Evolutionary conservation across 345 rosid species (phyloP).

Genomic region (Populus davidiana): DNA sequence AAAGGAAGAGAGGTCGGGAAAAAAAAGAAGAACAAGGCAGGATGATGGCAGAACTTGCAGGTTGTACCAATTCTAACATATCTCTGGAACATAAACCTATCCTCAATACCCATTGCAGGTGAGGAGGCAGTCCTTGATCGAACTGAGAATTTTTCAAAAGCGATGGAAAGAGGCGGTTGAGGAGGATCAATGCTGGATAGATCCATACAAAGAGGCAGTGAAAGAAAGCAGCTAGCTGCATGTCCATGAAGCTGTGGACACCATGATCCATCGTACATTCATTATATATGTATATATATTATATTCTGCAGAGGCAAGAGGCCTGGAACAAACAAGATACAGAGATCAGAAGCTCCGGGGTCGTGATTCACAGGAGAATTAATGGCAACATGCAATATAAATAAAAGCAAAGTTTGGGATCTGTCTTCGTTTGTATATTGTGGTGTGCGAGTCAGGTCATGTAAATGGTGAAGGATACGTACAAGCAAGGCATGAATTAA

Average conservation of each 20-base stretch:
- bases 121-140: slow-evolving; percentile 57
- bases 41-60: no score
- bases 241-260: background rate
- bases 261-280: background rate
- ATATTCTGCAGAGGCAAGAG: no score
- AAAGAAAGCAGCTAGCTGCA: background rate
- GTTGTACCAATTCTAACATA: no score
- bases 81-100: background rate
- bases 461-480: no score
- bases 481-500: no score
- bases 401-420: no score
- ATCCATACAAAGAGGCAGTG: slow-evolving; percentile 34
- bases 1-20: background rate
- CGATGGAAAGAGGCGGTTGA: slow-evolving; percentile 49
- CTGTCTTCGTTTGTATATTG: background rate
- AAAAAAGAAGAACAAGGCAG: no score
- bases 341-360: background rate
- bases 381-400: no score
- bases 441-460: background rate
- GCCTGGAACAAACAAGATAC: background rate
- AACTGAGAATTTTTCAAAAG: slow-evolving; percentile 39
- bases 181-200: slow-evolving; percentile 55
- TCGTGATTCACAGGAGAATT: background rate
- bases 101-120: slow-evolving; percentile 33
- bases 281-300: background rate